Base-by-base conservation (phyloP, 78 protist genomes). In the Protostelium mycophagum region DNA sequence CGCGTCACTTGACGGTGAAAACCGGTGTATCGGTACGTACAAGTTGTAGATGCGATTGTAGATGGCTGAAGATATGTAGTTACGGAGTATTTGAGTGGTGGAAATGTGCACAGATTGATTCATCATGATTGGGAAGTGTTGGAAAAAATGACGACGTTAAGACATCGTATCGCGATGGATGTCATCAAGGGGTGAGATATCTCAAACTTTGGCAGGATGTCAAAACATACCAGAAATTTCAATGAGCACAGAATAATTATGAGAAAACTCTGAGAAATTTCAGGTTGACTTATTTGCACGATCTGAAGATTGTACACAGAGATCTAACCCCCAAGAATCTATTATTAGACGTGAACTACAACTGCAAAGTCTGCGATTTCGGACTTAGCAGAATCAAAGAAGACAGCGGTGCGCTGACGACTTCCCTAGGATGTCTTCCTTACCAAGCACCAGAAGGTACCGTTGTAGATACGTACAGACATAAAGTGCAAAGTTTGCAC, bases 301-400 rank as follows among this genome's bases (percentile, higher is more conserved):
- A 91, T 38, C 86, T 90, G 92, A 92, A 89, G 87, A 91, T 94
- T 10, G 89, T 94, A 1, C 93, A 94, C 36, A 51, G 96, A 34
- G 96, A 94, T 89, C 86, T 94, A 28, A 90, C 91, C 28, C 91
- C 96, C 35, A 92, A 94, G 83, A 94, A 94, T 83, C 90, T 94
- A 1, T 37, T 94, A 0, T 83, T 94, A 34, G 95, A 90, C 86
- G 95, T 88, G 35, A 85, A 88, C 37, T 91, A 86, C 34, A 29
- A 85, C 37, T 91, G 93, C 0, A 88, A 89, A 36, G 93, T 94
- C 0, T 90, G 94, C 0, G 96, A 94, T 86, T 94, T 94, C 86
- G 96, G 96, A 34, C 38, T 94, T 0, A 37, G 89, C 1, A 84
- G 91, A 5, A 51, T 51, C 73, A 51, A 51, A 34, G 94, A 92